Evolutionary conservation across 2,329 filamentous ascomycete genomes (phyloP), one percentile per base, ranked within the genome.

Genomic region (Nemania sp.): DNA sequence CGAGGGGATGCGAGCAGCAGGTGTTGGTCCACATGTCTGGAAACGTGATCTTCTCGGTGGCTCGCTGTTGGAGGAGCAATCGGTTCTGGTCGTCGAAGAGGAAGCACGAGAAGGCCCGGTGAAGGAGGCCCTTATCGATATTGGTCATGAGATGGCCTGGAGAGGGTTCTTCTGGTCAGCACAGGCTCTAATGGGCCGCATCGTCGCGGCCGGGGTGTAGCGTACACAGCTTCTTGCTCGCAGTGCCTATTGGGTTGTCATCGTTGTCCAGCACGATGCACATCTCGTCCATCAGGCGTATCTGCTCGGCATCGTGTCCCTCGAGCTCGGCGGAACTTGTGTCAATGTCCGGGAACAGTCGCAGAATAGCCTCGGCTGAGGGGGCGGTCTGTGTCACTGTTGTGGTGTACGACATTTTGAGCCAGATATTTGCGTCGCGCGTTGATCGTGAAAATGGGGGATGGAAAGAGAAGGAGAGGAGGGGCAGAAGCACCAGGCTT

Each of bases 11-110:
- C 40, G 95, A 99, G 83, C 95, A 99, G 84, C 95, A 99, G 34
- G 95, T 99, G 80, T 99, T 99, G 66, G 95, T 99, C 95, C 95
- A 99, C 89, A 97, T 93, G 75, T 97, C 92, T 50, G 95, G 94
- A 80, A 99, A 99, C 6, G 95, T 99, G 74, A 99, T 99, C 83
- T 99, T 99, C 81, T 98, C 94, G 42, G 88, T 81, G 29, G 95
- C 95, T 68, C 95, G 90, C 81, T 98, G 95, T 80, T 99, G 95
- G 53, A 99, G 87, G 46, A 99, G 89, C 62, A 98, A 83, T 71
- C 92, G 90, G 77, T 97, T 96, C 75, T 95, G 85, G 64, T 91
- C 89, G 79, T 98, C 92, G 82, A 99, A 99, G 68, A 99, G 88
- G 81, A 99, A 99, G 69, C 96, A 91, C 60, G 94, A 98, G 78